These are phyloP conservation scores for Nicotiana knightiana DNA, from an alignment of 257 asterid species.

Conservation along the genomic window DNA sequence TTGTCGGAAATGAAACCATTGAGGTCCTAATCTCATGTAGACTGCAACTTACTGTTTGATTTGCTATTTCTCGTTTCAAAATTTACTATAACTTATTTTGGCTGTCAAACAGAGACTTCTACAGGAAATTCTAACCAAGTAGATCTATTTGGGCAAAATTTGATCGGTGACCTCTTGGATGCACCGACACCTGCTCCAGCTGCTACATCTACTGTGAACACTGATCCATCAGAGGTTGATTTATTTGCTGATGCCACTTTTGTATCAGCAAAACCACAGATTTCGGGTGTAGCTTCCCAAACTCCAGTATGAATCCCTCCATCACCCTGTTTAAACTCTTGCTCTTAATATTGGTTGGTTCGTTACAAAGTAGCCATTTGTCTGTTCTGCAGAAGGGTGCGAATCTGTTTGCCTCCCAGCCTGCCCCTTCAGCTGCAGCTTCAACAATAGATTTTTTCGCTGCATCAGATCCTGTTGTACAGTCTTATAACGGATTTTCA, in stretches of 20 bases:
- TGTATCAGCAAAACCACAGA: constrained; percentile 66
- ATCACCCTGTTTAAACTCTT: constrained; percentile 13
- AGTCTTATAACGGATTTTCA: constrained; percentile 30
- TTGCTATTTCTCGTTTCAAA: not conserved
- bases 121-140: constrained; percentile 56
- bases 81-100: not conserved
- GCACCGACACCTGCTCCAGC: constrained; percentile 43
- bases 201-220: constrained; percentile 32
- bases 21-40: not conserved
- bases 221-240: constrained; percentile 61
- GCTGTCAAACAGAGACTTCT: constrained; percentile 51
- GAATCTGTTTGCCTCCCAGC: constrained; percentile 69
- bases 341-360: not conserved
- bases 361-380: constrained; percentile 12
- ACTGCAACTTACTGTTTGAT: not conserved
- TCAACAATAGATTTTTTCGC: constrained; percentile 62
- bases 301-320: constrained; percentile 41
- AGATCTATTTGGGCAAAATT: constrained; percentile 71
- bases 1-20: not conserved
- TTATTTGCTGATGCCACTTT: constrained; percentile 86
- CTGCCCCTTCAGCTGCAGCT: constrained; percentile 45
- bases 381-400: constrained; percentile 40
- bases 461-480: constrained; percentile 51
- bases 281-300: constrained; percentile 39
- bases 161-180: constrained; percentile 67